These are phyloP conservation scores for Ajuga reptans DNA, from an alignment of 305 asterid species.

Conservation along the genomic window DNA sequence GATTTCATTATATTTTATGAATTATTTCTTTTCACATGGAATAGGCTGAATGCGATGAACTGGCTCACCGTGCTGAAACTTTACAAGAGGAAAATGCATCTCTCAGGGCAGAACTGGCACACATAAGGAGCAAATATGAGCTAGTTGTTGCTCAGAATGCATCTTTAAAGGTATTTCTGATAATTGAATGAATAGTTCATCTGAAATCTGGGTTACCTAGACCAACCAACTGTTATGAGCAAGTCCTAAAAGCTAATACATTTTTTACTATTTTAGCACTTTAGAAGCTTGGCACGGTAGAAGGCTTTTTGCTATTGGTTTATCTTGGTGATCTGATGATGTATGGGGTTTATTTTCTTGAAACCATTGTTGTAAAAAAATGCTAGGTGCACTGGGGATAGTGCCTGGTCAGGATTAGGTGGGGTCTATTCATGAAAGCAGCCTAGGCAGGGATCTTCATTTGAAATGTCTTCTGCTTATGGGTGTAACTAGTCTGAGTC, in stretches of 20 bases:
- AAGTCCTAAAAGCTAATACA: not conserved
- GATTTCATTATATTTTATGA: not conserved
- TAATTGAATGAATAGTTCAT: not conserved
- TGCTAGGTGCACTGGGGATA: not conserved
- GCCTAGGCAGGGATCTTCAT: not conserved
- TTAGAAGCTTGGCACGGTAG: not conserved
- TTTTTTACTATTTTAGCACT: not conserved
- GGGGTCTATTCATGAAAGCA: not conserved
- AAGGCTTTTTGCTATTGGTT: not conserved
- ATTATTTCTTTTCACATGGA: conserved; percentile 4
- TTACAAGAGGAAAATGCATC: conserved; percentile 69
- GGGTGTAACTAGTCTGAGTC: not conserved
- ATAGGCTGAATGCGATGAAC: conserved; percentile 88
- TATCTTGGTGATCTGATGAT: not conserved
- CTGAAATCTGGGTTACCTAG: not conserved
- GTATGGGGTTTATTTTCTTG: not conserved
- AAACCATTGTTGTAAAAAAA: not conserved
- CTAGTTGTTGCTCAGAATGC: conserved; percentile 68
- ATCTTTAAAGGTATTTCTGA: conserved; percentile 61
- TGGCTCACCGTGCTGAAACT: conserved; percentile 67
- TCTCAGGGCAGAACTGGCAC: conserved; percentile 71
- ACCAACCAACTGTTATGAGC: not conserved
- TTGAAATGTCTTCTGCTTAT: not conserved
- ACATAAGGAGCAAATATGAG: conserved; percentile 57
- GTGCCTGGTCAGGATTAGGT: not conserved